Percentiles rank a stretch among this genome's conserved stretches.
phyloP scores from a whole-genome alignment of 1,139 yeast species.

The Yamadazyma triangularis region DNA sequence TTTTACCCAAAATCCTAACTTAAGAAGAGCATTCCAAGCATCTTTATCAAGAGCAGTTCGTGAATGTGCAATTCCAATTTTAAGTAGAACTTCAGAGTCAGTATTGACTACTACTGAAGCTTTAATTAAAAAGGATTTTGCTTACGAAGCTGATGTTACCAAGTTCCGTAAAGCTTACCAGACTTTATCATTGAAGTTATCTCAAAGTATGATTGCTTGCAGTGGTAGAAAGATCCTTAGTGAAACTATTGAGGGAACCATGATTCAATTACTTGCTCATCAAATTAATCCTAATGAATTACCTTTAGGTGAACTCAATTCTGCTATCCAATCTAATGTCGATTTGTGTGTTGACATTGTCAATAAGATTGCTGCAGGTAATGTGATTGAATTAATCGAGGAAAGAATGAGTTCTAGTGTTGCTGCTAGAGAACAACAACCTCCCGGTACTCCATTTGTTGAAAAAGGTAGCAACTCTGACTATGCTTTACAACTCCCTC shows the following conservation, averaged over 20 bases:
- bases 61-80: slow-evolving; percentile 86
- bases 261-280: slow-evolving; percentile 40
- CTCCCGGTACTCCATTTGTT: slow-evolving; percentile 56
- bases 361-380: slow-evolving; percentile 83
- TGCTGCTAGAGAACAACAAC: slow-evolving; percentile 48
- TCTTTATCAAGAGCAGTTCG: slow-evolving; percentile 85
- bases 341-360: slow-evolving; percentile 77
- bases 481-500: slow-evolving; percentile 78
- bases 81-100: slow-evolving; percentile 85
- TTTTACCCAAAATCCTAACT: slow-evolving; percentile 71
- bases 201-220: slow-evolving; percentile 46
- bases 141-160: slow-evolving; percentile 76
- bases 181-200: slow-evolving; percentile 38
- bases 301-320: slow-evolving; percentile 65
- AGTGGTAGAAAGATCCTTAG: slow-evolving; percentile 43
- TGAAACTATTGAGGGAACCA: slow-evolving; percentile 45
- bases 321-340: slow-evolving; percentile 80
- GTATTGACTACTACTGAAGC: slow-evolving; percentile 87
- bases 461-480: slow-evolving; percentile 49
- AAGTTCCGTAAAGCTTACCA: slow-evolving; percentile 79
- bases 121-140: slow-evolving; percentile 83
- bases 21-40: slow-evolving; percentile 76
- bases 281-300: slow-evolving; percentile 37
- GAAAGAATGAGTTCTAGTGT: slow-evolving; percentile 72
- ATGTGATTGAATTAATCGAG: slow-evolving; percentile 78